phyloP scores from a whole-genome alignment of 116 monocot species.

The Zostera marina region DNA sequence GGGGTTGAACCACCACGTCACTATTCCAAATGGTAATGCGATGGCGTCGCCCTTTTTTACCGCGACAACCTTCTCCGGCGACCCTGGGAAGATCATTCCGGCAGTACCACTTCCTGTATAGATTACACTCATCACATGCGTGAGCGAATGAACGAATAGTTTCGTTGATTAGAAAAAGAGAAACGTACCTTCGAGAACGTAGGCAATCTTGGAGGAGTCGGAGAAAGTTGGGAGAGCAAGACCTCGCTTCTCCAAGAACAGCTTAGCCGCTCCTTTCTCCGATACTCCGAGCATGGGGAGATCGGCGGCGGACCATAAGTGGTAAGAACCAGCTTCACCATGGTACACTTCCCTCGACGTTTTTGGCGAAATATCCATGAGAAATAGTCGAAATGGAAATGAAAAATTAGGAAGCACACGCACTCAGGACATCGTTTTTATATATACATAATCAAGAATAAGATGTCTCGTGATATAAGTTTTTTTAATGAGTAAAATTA shows the following conservation, averaged over 20 bases:
- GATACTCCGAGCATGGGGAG: slow-evolving; percentile 52
- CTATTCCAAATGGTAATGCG: slow-evolving; percentile 68
- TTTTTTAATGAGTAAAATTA: too few species aligned
- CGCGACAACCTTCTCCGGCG: slow-evolving; percentile 50
- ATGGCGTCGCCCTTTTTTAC: slow-evolving; percentile 57
- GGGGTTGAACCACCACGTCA: slow-evolving; percentile 92
- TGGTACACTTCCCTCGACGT: slow-evolving; percentile 23
- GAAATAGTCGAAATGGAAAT: slow-evolving; percentile 1
- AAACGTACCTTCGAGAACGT: slow-evolving; percentile 61
- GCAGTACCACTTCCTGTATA: slow-evolving; percentile 37
- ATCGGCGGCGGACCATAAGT: slow-evolving; percentile 39
- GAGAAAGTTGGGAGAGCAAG: slow-evolving; percentile 62
- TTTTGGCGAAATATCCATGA: slow-evolving; percentile 51
- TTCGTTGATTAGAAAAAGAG: neutral
- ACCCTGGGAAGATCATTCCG: slow-evolving; percentile 52
- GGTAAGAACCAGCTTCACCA: slow-evolving; percentile 51
- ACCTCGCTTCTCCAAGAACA: slow-evolving; percentile 39
- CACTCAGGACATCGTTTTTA: too few species aligned
- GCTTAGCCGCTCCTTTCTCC: slow-evolving; percentile 58
- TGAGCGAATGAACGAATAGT: neutral
- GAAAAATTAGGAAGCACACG: too few species aligned
- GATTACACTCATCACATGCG: too few species aligned
- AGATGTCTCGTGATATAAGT: too few species aligned
- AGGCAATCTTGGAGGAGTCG: slow-evolving; percentile 71
- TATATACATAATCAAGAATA: too few species aligned